These are phyloP conservation scores for Tympanopsis confertula DNA, from an alignment of 2,329 filamentous ascomycete genomes.

Conservation along the genomic window DNA sequence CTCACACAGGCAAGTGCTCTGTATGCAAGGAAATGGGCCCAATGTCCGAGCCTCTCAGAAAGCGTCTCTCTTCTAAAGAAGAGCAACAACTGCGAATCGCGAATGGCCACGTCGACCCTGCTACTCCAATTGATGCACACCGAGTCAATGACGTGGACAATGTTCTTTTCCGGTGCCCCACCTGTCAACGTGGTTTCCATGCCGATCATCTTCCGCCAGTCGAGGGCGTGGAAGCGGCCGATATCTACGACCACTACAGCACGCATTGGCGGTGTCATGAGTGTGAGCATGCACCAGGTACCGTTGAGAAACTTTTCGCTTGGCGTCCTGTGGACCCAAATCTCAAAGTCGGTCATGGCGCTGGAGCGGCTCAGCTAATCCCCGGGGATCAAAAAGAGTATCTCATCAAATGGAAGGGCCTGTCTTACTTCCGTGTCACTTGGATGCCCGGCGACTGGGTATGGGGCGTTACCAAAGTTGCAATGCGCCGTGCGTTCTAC, in stretches of 20 bases:
- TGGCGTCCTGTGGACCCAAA: constrained; percentile 66
- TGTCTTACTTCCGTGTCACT: constrained; percentile 69
- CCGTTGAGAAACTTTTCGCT: constrained; percentile 70
- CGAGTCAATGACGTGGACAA: constrained; percentile 66
- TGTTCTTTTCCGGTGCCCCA: constrained; percentile 71
- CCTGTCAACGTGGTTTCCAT: constrained; percentile 72
- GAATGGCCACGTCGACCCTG: constrained; percentile 69
- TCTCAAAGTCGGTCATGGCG: constrained; percentile 36
- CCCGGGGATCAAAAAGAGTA: constrained; percentile 77
- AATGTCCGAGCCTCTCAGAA: constrained; percentile 66
- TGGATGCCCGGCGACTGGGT: constrained; percentile 92
- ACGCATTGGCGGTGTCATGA: constrained; percentile 70
- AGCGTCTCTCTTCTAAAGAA: constrained; percentile 61
- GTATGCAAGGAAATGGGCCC: constrained; percentile 52
- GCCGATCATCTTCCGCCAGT: constrained; percentile 63
- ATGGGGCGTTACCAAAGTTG: constrained; percentile 51
- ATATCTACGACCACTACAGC: constrained; percentile 62
- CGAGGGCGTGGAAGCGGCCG: constrained; percentile 31
- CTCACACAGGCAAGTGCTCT: constrained; percentile 62
- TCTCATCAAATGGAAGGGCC: constrained; percentile 73
- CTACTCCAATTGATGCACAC: constrained; percentile 46
- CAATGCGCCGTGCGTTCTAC: constrained; percentile 65
- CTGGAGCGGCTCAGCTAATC: constrained; percentile 34
- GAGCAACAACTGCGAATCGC: constrained; percentile 74
- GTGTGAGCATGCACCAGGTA: constrained; percentile 52